phyloP scores from a whole-genome alignment of 345 rosid genomes.

The Brassica cretica region DNA sequence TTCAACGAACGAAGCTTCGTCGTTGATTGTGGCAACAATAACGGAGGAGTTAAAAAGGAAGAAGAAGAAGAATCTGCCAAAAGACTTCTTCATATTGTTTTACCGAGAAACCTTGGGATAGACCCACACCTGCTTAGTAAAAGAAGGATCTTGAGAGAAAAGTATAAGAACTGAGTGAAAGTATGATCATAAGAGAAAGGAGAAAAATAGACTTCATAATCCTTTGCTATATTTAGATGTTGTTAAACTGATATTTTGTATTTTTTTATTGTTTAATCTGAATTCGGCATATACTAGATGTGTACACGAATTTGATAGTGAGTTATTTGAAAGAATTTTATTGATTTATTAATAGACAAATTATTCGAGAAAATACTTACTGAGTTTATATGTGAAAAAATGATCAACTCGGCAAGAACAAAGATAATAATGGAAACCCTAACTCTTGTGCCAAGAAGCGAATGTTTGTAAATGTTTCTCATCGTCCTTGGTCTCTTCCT shows the following conservation, averaged over 20 bases:
- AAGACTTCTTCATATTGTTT: constrained; percentile 10
- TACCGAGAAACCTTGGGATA: constrained; percentile 43
- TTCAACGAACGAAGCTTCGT: constrained; percentile 44
- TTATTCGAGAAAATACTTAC: too few relatives aligned
- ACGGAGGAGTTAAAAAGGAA: constrained; percentile 7
- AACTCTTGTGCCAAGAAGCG: too few relatives aligned
- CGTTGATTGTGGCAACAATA: constrained; percentile 34
- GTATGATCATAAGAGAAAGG: constrained; percentile 10
- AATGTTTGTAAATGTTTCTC: too few relatives aligned
- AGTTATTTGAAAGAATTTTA: too few relatives aligned
- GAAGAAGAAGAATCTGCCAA: constrained; percentile 41
- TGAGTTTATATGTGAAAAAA: too few relatives aligned
- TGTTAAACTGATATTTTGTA: background rate
- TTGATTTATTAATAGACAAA: too few relatives aligned
- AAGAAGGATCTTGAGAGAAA: background rate
- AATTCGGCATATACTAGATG: too few relatives aligned
- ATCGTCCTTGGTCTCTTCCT: too few relatives aligned
- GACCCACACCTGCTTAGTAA: constrained; percentile 49
- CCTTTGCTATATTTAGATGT: constrained; percentile 10
- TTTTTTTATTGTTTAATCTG: too few relatives aligned
- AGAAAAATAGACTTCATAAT: background rate
- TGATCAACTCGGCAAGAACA: too few relatives aligned
- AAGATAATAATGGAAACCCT: too few relatives aligned
- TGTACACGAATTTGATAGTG: too few relatives aligned
- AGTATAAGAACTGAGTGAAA: constrained; percentile 9